Evolutionary conservation across 2,329 filamentous ascomycete species (phyloP).

Genomic region (Penicillium nordicum): DNA sequence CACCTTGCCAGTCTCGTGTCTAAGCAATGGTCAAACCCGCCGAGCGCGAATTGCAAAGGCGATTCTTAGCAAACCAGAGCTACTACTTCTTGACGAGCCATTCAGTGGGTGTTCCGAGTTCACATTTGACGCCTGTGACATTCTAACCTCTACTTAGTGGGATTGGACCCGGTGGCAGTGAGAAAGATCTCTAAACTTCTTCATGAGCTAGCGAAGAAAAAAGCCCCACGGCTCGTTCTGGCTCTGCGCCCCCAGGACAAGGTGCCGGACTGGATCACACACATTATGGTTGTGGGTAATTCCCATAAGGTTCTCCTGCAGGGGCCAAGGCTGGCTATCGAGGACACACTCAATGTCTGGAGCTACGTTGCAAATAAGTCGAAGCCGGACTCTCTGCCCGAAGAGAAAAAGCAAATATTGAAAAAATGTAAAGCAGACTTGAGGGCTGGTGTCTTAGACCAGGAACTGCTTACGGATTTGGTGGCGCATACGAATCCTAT

Average conservation of each 20-base stretch:
- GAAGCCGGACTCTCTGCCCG: background rate
- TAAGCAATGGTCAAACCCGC: constrained; percentile 91
- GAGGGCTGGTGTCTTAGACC: constrained; percentile 23
- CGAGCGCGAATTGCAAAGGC: constrained; percentile 85
- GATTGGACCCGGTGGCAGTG: constrained; percentile 80
- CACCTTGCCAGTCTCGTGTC: constrained; percentile 77
- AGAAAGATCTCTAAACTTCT: constrained; percentile 69
- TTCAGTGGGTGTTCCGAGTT: constrained; percentile 58
- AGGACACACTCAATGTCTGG: constrained; percentile 40
- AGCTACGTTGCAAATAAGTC: constrained; percentile 13
- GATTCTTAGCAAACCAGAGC: constrained; percentile 71
- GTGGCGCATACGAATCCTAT: background rate
- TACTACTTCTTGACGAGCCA: constrained; percentile 85
- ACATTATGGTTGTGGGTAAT: constrained; percentile 69
- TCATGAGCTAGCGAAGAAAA: constrained; percentile 61
- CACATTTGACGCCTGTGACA: background rate
- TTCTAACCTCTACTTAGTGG: constrained; percentile 54
- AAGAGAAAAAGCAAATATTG: constrained; percentile 10
- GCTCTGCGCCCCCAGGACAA: constrained; percentile 80
- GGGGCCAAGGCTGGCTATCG: constrained; percentile 63
- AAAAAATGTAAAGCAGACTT: constrained; percentile 14
- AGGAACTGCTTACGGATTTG: constrained; percentile 27
- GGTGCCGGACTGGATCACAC: constrained; percentile 85
- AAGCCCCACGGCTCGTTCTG: constrained; percentile 69
- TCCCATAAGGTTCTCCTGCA: constrained; percentile 63